Evolutionary conservation across 2,329 filamentous ascomycete genomes (phyloP).

Genomic region (Leptographium procerum): DNA sequence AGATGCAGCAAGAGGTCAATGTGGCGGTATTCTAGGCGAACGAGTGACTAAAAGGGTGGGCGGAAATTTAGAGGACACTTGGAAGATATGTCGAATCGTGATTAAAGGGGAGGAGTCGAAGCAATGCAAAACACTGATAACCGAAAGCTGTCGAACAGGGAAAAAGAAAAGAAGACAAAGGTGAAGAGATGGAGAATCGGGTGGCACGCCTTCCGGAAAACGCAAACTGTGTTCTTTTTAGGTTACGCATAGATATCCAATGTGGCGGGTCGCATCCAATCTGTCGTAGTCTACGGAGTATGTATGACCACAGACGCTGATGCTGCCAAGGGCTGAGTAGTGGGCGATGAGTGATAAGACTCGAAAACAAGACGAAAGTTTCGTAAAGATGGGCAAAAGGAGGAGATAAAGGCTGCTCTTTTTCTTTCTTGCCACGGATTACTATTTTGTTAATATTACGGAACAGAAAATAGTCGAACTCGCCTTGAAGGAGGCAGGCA

Average conservation of each 20-base stretch:
- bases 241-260: not conserved
- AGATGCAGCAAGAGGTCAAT: not conserved
- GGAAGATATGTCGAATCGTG: not conserved
- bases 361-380: not conserved
- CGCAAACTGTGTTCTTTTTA: not conserved
- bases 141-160: not conserved
- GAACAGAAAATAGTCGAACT: not conserved
- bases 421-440: not conserved
- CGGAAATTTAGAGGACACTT: not conserved
- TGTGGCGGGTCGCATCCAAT: not conserved
- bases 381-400: not conserved
- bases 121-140: not conserved
- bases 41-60: not conserved
- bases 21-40: not conserved
- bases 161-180: not conserved
- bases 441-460: not conserved
- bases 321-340: too few relatives aligned
- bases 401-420: not conserved
- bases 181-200: not conserved
- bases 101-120: not conserved
- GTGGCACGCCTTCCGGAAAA: not conserved
- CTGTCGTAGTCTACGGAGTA: too few relatives aligned
- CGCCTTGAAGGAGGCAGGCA: not conserved
- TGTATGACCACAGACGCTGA: too few relatives aligned
- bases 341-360: not conserved